A percentile compares a stretch with the other conserved stretches of the same genome.
phyloP scores from a whole-genome alignment of 1,284 basidiomycete species.

The Cryptococcus depauperatus region DNA sequence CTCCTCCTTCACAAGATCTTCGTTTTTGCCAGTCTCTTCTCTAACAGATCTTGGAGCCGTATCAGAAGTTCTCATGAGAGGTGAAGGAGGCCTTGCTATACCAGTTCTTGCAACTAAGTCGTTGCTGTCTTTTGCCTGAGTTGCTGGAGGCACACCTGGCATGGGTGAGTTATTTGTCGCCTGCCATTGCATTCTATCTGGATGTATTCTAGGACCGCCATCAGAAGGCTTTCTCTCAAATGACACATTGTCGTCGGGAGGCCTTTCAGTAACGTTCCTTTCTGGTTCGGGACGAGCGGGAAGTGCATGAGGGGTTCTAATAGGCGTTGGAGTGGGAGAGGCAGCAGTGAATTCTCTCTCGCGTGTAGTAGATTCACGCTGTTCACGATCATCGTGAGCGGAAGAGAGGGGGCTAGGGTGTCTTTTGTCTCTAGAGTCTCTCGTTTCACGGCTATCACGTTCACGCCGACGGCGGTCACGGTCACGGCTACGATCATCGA shows the following conservation, averaged over 20 bases:
- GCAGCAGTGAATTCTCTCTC: background rate
- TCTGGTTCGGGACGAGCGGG: background rate
- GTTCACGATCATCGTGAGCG: background rate
- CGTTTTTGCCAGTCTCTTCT: background rate
- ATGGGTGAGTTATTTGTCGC: background rate
- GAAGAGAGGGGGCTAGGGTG: no score
- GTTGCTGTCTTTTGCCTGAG: no score
- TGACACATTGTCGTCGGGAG: no score
- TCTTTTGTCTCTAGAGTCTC: background rate
- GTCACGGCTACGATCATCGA: slow-evolving; percentile 11
- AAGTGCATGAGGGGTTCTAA: background rate
- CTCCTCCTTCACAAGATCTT: background rate
- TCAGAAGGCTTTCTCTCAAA: no score
- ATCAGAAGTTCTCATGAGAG: background rate
- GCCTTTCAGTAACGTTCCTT: no score
- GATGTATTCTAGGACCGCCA: background rate
- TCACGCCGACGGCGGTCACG: slow-evolving; percentile 1
- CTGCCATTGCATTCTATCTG: no score
- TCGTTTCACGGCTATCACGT: background rate
- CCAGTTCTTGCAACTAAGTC: background rate
- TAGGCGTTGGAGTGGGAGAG: background rate
- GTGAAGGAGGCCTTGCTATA: background rate
- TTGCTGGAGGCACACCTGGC: background rate
- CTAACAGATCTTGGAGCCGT: background rate
- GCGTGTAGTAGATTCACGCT: background rate